Conservation (phyloP, 345 rosid genomes). For the Salix udensis region DNA sequence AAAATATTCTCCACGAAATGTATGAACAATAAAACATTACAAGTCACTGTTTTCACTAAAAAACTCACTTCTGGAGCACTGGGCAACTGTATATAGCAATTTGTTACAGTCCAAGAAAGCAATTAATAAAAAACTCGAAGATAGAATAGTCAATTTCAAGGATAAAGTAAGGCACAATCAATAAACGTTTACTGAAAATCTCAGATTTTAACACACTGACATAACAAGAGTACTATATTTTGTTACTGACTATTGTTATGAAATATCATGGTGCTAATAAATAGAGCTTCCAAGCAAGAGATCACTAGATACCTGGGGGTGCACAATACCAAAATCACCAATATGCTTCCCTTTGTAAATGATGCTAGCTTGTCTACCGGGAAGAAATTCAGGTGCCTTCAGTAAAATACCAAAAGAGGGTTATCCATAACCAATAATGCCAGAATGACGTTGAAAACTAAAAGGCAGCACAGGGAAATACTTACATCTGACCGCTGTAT, state of each 20-base stretch:
- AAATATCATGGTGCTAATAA: background rate
- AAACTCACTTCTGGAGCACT: background rate
- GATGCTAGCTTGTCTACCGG: conserved; percentile 82
- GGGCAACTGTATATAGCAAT: background rate
- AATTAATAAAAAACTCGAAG: background rate
- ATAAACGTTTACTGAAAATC: background rate
- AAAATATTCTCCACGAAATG: background rate
- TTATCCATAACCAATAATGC: background rate
- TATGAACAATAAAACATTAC: background rate
- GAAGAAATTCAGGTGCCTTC: conserved; percentile 80
- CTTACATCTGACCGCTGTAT: conserved; percentile 64
- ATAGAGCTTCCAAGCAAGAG: background rate
- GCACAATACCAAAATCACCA: conserved; percentile 82
- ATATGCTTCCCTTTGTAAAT: conserved; percentile 61
- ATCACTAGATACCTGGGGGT: conserved; percentile 54
- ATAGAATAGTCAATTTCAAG: background rate
- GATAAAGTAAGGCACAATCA: background rate
- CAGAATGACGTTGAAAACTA: conserved; percentile 6
- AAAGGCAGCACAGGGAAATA: background rate
- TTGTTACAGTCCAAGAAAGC: background rate
- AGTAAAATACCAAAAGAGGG: conserved; percentile 6
- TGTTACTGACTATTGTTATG: background rate
- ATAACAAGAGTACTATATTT: background rate
- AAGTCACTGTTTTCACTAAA: background rate
- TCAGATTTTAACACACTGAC: background rate